Percentiles rank a stretch among this genome's conserved stretches.
These are phyloP conservation scores for Pelargonium australe DNA, from an alignment of 441 rosid genomes.

Conservation along the genomic window DNA sequence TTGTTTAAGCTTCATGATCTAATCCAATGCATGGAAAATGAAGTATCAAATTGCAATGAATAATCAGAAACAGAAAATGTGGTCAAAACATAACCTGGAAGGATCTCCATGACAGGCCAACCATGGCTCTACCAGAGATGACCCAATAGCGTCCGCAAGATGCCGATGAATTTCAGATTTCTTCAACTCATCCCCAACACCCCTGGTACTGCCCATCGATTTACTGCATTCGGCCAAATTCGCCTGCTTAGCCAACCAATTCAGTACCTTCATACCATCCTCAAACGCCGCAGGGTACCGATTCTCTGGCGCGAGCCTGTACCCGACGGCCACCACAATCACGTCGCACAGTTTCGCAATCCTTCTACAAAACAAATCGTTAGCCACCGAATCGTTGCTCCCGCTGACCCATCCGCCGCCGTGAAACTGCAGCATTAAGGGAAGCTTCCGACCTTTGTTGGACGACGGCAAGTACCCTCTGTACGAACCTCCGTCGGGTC, in stretches of 20 bases:
- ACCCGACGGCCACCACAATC: slow-evolving; percentile 80
- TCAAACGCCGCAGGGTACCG: slow-evolving; percentile 80
- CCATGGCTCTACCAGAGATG: slow-evolving; percentile 98
- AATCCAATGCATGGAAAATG: not conserved
- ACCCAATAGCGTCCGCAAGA: slow-evolving; percentile 73
- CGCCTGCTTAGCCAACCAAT: slow-evolving; percentile 90
- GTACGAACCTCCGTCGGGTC: slow-evolving; percentile 41
- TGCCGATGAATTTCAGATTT: slow-evolving; percentile 55
- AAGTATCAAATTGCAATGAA: not conserved
- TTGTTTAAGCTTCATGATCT: not conserved
- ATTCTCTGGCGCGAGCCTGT: slow-evolving; percentile 88
- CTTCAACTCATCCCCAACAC: slow-evolving; percentile 42
- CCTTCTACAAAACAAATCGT: slow-evolving; percentile 73
- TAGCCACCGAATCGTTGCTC: slow-evolving; percentile 77
- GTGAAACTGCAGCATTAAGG: slow-evolving; percentile 82
- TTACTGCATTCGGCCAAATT: slow-evolving; percentile 83
- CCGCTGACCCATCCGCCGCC: slow-evolving; percentile 98
- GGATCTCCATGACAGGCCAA: slow-evolving; percentile 90
- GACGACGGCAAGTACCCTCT: slow-evolving; percentile 58
- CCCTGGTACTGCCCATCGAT: slow-evolving; percentile 47
- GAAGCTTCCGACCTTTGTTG: slow-evolving; percentile 43
- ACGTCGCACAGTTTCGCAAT: slow-evolving; percentile 73
- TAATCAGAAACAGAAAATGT: not conserved
- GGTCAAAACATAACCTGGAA: slow-evolving; percentile 49
- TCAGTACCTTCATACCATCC: slow-evolving; percentile 72